A percentile compares a stretch with the other conserved stretches of the same genome.
Evolutionary conservation across 179 eudicot genomes (phyloP).

Genomic region (Silene noctiflora): DNA sequence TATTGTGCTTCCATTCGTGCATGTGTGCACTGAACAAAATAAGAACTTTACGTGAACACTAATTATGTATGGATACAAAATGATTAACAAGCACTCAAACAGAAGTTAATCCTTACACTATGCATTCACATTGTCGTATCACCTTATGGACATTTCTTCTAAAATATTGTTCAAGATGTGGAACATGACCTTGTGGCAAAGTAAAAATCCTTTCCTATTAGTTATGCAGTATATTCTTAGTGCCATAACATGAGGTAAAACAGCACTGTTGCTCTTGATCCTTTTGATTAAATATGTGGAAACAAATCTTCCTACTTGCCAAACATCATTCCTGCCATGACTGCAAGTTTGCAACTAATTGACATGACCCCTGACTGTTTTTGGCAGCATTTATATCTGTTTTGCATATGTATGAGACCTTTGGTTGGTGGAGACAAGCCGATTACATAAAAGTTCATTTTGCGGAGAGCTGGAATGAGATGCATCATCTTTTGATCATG

Average conservation of each 20-base stretch:
- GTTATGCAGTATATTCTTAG: background rate
- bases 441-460: slow-evolving; percentile 98
- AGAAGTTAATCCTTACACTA: background rate
- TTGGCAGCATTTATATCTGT: slow-evolving; percentile 92
- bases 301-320: background rate
- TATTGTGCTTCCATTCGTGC: background rate
- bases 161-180: slow-evolving; percentile 1
- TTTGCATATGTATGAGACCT: slow-evolving; percentile 91
- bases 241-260: background rate
- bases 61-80: background rate
- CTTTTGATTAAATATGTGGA: background rate
- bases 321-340: background rate
- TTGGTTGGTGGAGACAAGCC: slow-evolving; percentile 99
- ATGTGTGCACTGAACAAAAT: slow-evolving; percentile 1
- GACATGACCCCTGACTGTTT: slow-evolving; percentile 15
- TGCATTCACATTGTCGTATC: background rate
- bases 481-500: slow-evolving; percentile 99
- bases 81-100: background rate
- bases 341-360: background rate
- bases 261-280: background rate
- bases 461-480: slow-evolving; percentile 99
- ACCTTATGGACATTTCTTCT: background rate
- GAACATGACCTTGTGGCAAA: background rate
- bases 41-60: background rate
- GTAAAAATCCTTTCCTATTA: background rate